Conservation (phyloP, 306 rosid species). For the Oemleria cerasiformis region DNA sequence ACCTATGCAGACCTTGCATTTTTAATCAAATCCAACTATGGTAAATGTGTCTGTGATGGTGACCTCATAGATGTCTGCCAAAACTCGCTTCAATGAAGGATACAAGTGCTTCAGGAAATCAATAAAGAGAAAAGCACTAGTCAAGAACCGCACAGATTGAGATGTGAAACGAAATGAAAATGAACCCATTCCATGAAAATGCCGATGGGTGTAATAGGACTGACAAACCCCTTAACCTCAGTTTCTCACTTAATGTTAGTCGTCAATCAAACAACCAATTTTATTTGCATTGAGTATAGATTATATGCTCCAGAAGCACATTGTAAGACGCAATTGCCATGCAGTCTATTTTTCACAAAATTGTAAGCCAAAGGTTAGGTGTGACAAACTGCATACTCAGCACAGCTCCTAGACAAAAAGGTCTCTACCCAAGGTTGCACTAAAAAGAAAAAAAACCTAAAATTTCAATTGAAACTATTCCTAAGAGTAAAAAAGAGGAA, state of each 20-base stretch:
- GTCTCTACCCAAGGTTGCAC: neutral
- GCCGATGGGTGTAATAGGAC: neutral
- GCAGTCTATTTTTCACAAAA: neutral
- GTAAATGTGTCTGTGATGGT: slow-evolving; percentile 55
- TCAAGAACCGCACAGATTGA: slow-evolving; percentile 42
- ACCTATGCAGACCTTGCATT: slow-evolving; percentile 51
- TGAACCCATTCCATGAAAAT: slow-evolving; percentile 2
- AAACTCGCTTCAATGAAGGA: slow-evolving; percentile 43
- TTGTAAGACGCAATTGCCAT: neutral
- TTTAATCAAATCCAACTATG: slow-evolving; percentile 60
- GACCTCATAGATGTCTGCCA: slow-evolving; percentile 70
- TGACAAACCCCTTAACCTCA: neutral
- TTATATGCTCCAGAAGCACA: neutral
- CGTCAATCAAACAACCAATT: neutral
- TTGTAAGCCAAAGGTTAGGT: neutral
- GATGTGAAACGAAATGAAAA: slow-evolving; percentile 23
- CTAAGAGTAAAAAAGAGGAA: neutral
- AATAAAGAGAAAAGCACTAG: slow-evolving; percentile 38
- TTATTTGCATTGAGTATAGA: neutral
- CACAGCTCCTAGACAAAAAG: neutral
- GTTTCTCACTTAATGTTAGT: neutral
- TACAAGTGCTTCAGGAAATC: slow-evolving; percentile 55
- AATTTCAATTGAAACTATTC: neutral
- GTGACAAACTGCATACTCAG: neutral
- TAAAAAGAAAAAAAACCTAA: neutral